Percentiles rank a stretch among this genome's conserved stretches.
Evolutionary conservation across 2,329 filamentous ascomycete species (phyloP).

Genomic region (Macrophomina phaseolina): DNA sequence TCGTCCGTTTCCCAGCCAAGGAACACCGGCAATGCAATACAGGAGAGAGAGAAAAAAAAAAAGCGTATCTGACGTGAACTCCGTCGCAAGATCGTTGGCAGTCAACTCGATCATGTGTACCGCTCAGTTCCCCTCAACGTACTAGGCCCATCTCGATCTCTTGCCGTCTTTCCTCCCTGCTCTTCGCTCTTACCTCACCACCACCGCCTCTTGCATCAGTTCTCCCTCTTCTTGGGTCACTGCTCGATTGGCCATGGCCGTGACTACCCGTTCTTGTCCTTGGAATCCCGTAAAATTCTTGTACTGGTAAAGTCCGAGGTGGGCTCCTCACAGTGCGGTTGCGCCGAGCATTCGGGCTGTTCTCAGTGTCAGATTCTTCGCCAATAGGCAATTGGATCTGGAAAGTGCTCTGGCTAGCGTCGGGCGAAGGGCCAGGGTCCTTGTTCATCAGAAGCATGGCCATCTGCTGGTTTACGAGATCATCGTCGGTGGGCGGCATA

Average conservation of each 20-base stretch:
- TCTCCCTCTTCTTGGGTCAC: constrained; percentile 1
- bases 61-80: constrained; percentile 9
- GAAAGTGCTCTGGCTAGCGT: constrained; percentile 49
- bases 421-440: constrained; percentile 40
- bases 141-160: constrained; percentile 48
- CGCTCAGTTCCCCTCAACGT: not conserved
- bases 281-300: constrained; percentile 5
- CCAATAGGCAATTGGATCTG: constrained; percentile 44
- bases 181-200: constrained; percentile 35
- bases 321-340: constrained; percentile 9
- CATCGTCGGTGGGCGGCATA: constrained; percentile 51
- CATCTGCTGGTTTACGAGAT: constrained; percentile 58
- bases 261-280: constrained; percentile 6
- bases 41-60: not conserved
- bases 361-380: constrained; percentile 21
- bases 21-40: constrained; percentile 11
- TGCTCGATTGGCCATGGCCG: not conserved
- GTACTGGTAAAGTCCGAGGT: constrained; percentile 6
- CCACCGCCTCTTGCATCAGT: not conserved
- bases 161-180: constrained; percentile 46
- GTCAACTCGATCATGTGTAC: not conserved
- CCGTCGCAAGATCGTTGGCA: constrained; percentile 3
- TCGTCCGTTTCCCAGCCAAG: constrained; percentile 8
- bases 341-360: constrained; percentile 12
- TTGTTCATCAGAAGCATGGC: constrained; percentile 51